phyloP scores from a whole-genome alignment of 1,284 basidiomycete genomes.

The Hymenochaete sp. region DNA sequence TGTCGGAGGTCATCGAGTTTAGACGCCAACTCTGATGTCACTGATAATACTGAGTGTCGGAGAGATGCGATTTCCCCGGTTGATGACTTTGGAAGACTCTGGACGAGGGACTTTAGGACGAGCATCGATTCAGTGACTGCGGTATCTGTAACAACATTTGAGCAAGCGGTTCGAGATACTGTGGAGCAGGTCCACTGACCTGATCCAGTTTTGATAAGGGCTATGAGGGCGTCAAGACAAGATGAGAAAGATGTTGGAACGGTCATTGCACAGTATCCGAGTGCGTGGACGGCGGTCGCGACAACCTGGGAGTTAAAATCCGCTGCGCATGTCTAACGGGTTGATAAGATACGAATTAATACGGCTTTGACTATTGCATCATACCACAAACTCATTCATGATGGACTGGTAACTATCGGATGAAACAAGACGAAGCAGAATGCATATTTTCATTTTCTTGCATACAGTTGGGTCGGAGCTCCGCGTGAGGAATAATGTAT shows the following conservation, averaged over 20 bases:
- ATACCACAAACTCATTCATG: slow-evolving; percentile 74
- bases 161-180: slow-evolving; percentile 1
- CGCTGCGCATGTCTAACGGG: slow-evolving; percentile 61
- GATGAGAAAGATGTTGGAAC: slow-evolving; percentile 61
- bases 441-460: slow-evolving; percentile 67
- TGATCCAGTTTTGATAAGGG: slow-evolving; percentile 67
- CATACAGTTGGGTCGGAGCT: slow-evolving; percentile 54
- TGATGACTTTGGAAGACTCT: slow-evolving; percentile 45
- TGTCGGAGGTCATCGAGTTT: slow-evolving; percentile 73
- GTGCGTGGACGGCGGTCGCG: slow-evolving; percentile 62
- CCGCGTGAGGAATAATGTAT: slow-evolving; percentile 61
- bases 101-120: slow-evolving; percentile 77
- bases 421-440: slow-evolving; percentile 58
- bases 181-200: no score
- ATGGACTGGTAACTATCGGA: slow-evolving; percentile 61
- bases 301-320: slow-evolving; percentile 66
- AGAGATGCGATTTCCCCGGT: slow-evolving; percentile 25
- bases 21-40: slow-evolving; percentile 64
- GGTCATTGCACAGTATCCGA: slow-evolving; percentile 65
- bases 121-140: slow-evolving; percentile 70
- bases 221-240: slow-evolving; percentile 68
- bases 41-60: slow-evolving; percentile 63
- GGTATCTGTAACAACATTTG: slow-evolving; percentile 37
- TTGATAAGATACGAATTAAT: not conserved
- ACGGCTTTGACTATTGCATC: slow-evolving; percentile 22